phyloP scores from a whole-genome alignment of 805 yeast species.

The Nakazawaea wickerhamii region DNA sequence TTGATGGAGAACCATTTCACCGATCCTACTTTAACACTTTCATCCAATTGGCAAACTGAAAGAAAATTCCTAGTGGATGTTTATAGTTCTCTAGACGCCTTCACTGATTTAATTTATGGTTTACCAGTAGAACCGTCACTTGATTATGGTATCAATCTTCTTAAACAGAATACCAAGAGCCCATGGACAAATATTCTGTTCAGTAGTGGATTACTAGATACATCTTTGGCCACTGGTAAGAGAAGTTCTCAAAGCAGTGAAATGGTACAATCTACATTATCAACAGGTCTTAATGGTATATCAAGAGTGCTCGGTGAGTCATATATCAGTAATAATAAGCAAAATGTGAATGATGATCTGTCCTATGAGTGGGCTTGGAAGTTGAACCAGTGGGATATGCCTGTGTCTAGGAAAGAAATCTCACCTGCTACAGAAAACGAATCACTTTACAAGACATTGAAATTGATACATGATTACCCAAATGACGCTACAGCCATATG shows the following conservation, averaged over 20 bases:
- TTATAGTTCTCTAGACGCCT: conserved; percentile 52
- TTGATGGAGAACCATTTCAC: conserved; percentile 39
- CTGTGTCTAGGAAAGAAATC: conserved; percentile 23
- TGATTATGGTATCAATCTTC: conserved; percentile 40
- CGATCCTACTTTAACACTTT: conserved; percentile 7
- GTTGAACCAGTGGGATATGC: conserved; percentile 71
- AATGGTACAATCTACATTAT: conserved; percentile 34
- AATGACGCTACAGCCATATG: conserved; percentile 16
- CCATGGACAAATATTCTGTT: conserved; percentile 42
- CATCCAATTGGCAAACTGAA: conserved; percentile 15
- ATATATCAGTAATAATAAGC: not conserved
- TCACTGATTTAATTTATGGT: conserved; percentile 55
- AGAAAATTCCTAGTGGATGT: conserved; percentile 26
- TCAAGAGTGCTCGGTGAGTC: conserved; percentile 32
- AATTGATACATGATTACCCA: conserved; percentile 36
- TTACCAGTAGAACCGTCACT: conserved; percentile 55
- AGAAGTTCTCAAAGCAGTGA: conserved; percentile 6
- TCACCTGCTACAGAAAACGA: conserved; percentile 31
- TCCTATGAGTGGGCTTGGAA: conserved; percentile 70
- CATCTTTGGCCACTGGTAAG: conserved; percentile 22
- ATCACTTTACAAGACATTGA: conserved; percentile 48
- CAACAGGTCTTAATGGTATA: conserved; percentile 53
- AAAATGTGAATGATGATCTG: not conserved
- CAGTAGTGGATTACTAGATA: conserved; percentile 53
- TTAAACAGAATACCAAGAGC: conserved; percentile 27